Evolutionary conservation across 352 stramenopile genomes (phyloP), one percentile per base, ranked within the genome.

Genomic region (Globisporangium okanoganense): DNA sequence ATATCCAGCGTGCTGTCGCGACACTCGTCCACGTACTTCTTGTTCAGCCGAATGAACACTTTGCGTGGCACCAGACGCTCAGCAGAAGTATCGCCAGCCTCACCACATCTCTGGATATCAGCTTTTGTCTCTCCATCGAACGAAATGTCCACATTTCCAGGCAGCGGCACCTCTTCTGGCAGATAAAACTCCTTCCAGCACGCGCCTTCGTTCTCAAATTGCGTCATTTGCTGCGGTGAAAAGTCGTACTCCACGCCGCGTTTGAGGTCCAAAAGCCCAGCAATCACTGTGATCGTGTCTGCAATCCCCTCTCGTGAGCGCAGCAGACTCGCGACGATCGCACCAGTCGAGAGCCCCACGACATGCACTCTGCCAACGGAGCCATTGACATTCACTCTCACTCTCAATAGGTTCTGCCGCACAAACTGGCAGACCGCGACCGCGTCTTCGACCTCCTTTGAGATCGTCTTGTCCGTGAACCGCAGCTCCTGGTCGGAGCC

Each of bases 121-220:
- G 3, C 47, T 24, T 13, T 65, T 35, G 2, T 57, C 25, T 73
- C 56, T 10, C 81, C 73, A 49, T 88, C 68, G 1, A 85, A 49
- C 31, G 78, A 87, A 0, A 87, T 40, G 0, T 73, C 61, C 1
- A 72, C 72, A 56, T 73, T 62, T 14, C 64, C 59, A 0, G 73
- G 76, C 20, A 83, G 43, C n/a, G 67, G 49, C 61, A 69, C 82
- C 4, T 57, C 66, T 9, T 79, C 63, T 13, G 78, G 71, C 2
- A 88, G 69, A 43, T 88, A 90, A 54, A 89, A 92, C 57, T 87
- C 80, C 48, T 87, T 90, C 73, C 76, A 85, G 66, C 83, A 92
- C 53, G 65, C 72, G 22, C 74, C 76, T 33, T 70, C 53, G 3
- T 16, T 16, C 3, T 71, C 59, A 16, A 72, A 72, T 35, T 89